A percentile compares a stretch with the other conserved stretches of the same genome.
phyloP scores from a whole-genome alignment of 2,329 filamentous ascomycete species.

The Claviceps fusiformis region DNA sequence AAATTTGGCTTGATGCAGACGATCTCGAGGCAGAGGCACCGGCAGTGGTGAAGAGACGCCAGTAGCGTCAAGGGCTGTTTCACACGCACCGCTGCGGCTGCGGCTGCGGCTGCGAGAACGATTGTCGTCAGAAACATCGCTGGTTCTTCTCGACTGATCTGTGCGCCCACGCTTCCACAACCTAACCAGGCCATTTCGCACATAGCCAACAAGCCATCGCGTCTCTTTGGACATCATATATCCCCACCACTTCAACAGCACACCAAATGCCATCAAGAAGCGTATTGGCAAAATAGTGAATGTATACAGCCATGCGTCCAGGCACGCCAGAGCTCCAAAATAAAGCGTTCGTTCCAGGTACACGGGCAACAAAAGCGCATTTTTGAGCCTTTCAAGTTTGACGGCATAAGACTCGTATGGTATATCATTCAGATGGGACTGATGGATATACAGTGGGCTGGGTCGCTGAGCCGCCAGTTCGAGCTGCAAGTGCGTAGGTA shows the following conservation, averaged over 20 bases:
- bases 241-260: slow-evolving; percentile 67
- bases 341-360: slow-evolving; percentile 73
- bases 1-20: neutral
- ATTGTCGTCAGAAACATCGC: slow-evolving; percentile 22
- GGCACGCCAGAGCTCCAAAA: slow-evolving; percentile 80
- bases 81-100: slow-evolving; percentile 22
- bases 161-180: slow-evolving; percentile 54
- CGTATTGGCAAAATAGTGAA: slow-evolving; percentile 89
- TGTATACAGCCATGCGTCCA: slow-evolving; percentile 93
- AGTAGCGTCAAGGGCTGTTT: slow-evolving; percentile 10
- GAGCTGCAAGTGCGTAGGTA: slow-evolving; percentile 51
- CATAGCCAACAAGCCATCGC: slow-evolving; percentile 58
- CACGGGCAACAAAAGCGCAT: slow-evolving; percentile 71
- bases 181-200: slow-evolving; percentile 66
- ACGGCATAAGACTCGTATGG: slow-evolving; percentile 87
- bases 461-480: slow-evolving; percentile 49
- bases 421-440: slow-evolving; percentile 39
- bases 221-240: slow-evolving; percentile 59
- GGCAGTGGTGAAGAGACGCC: slow-evolving; percentile 1
- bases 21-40: slow-evolving; percentile 3
- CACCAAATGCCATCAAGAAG: slow-evolving; percentile 66
- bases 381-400: slow-evolving; percentile 82
- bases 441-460: slow-evolving; percentile 52
- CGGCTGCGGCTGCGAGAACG: slow-evolving; percentile 23
- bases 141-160: slow-evolving; percentile 22